A percentile compares a stretch with the other conserved stretches of the same genome.
Conservation (phyloP, 164 flowering plant genomes). For the Liriodendron chinense region DNA sequence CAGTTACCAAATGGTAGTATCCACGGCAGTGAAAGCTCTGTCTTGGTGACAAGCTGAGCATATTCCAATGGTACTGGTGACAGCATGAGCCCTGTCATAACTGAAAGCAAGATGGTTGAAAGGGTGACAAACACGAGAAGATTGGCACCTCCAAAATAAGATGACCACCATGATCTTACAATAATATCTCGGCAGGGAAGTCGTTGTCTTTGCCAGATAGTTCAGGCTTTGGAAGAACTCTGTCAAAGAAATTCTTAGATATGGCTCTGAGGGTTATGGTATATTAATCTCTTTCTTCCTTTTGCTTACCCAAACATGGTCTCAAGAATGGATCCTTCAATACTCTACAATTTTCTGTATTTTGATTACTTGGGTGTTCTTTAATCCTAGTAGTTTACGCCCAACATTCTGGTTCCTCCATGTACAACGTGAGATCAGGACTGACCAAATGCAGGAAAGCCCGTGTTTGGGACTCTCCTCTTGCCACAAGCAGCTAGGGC, state of each 20-base stretch:
- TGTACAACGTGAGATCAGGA: constrained; percentile 79
- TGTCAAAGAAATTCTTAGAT: constrained; percentile 83
- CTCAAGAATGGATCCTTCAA: neutral
- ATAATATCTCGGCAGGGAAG: constrained; percentile 50
- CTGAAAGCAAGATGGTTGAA: constrained; percentile 90
- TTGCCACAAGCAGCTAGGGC: constrained; percentile 91
- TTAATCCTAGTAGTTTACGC: constrained; percentile 55
- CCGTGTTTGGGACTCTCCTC: constrained; percentile 74
- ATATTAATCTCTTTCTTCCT: constrained; percentile 7
- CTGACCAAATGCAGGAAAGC: constrained; percentile 50
- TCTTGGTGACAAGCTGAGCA: constrained; percentile 37
- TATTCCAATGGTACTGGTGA: constrained; percentile 51
- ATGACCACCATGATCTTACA: constrained; percentile 45
- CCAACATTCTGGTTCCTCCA: constrained; percentile 85
- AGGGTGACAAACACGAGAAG: constrained; percentile 89
- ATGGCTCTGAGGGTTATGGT: constrained; percentile 98
- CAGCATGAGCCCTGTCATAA: constrained; percentile 65
- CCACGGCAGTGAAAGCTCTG: constrained; percentile 42
- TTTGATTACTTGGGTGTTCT: constrained; percentile 5
- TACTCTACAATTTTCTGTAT: neutral
- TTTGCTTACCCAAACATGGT: neutral
- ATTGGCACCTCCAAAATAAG: constrained; percentile 77
- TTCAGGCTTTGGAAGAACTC: constrained; percentile 80
- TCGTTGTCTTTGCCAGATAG: constrained; percentile 67
- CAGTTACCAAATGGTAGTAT: constrained; percentile 44